Conservation (phyloP, 345 rosid genomes). For the Isatis tinctoria region DNA sequence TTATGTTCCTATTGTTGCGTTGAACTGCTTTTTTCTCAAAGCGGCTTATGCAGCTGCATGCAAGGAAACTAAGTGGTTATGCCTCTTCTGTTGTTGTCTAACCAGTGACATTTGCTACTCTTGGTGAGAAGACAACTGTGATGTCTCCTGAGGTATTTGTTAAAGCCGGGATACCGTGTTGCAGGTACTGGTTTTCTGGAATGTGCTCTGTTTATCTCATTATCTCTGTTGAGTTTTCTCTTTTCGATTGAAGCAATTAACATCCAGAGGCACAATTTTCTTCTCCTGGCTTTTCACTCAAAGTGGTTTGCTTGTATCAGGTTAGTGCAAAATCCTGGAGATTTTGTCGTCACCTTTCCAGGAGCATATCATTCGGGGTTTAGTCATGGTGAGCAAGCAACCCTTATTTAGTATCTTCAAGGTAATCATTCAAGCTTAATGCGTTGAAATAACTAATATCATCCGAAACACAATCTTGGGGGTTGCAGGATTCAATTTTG, state of each 20-base stretch:
- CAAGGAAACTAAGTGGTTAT: constrained; percentile 6
- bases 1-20: not conserved
- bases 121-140: constrained; percentile 97
- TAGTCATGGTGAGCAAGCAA: constrained; percentile 71
- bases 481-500: constrained; percentile 78
- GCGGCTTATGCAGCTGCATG: not conserved
- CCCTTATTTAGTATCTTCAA: not conserved
- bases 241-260: not conserved
- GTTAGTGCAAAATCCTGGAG: constrained; percentile 93
- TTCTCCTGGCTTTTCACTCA: not conserved
- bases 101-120: constrained; percentile 77
- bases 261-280: not conserved
- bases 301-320: constrained; percentile 36
- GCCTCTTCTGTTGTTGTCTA: constrained; percentile 1
- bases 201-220: constrained; percentile 26
- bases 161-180: constrained; percentile 90
- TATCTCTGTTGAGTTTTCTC: not conserved
- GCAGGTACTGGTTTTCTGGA: constrained; percentile 58
- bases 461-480: not conserved
- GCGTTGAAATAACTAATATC: not conserved
- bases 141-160: constrained; percentile 97
- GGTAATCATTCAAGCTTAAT: not conserved
- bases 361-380: constrained; percentile 99
- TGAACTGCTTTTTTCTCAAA: not conserved
- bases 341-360: constrained; percentile 96